Evolutionary conservation across 2,329 filamentous ascomycete genomes (phyloP), one percentile per base, ranked within the genome.

Genomic region (Pseudogymnoascus sp.): DNA sequence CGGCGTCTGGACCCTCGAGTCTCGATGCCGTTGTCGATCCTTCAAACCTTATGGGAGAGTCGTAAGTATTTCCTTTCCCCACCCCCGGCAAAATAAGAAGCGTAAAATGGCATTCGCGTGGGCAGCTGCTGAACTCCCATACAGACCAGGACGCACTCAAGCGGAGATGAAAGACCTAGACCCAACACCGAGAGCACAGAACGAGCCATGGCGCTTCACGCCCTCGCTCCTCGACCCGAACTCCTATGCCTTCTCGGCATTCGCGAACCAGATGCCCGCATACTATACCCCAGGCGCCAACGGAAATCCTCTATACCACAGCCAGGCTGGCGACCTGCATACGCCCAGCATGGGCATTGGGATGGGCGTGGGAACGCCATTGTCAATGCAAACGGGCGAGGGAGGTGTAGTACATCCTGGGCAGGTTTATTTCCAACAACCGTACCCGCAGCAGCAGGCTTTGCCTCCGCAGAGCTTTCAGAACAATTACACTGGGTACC

Each of bases 251-350:
- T 97, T 96, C 76, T 82, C 86, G 65, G 82, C 83, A 63, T 93
- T 96, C 72, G 86, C 88, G 67, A 91, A 90, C 75, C 89, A 93
- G 67, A 84, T 88, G 53, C 84, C 89, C 14, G 90, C 88, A 12
- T 95, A 95, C 76, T 97, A 96, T 76, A 93, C 91, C 6, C 90
- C 93, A 1, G 96, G 91, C 1, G 90, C 89, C 66, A 89, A 89
- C 53, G 88, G 87, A 66, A 91, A 89, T 72, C 89, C 89, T 16
- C 77, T 93, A 67, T 96, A 92, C 72, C 91, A 96, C 73, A 85
- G 83, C 61, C 90, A 93, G 75, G 89, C 91, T 38, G 90, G 91
- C 60, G 92, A 96, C 75, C 80, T 97, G 63, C 91, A 96, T 75
- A 96, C 92, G 1, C 91, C 92, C 3, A 86, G 88, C 46, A 84